phyloP scores from a whole-genome alignment of 192 early-diverging fungal species.

The Haplosporangium gracile region DNA sequence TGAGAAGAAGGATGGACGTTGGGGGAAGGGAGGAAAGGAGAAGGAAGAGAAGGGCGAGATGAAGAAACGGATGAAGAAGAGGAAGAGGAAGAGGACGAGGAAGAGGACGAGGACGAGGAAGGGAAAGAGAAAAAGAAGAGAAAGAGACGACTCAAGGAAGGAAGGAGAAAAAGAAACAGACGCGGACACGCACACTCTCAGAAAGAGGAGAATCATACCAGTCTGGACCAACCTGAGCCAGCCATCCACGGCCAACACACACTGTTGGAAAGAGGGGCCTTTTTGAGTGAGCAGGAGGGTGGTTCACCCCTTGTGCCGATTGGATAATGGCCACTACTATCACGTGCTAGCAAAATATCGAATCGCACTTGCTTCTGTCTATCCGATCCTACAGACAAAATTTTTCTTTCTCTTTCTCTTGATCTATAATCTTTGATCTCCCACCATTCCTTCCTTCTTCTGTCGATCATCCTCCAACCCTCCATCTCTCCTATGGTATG shows the following conservation, averaged over 20 bases:
- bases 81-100: not conserved
- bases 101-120: too few species aligned
- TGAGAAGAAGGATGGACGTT: not conserved
- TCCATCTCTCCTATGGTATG: not conserved
- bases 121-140: not conserved
- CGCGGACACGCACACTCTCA: too few species aligned
- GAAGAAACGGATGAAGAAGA: not conserved
- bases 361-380: not conserved
- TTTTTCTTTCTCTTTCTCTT: too few species aligned
- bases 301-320: not conserved
- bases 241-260: conserved; percentile 8
- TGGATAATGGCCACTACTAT: not conserved
- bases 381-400: not conserved
- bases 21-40: not conserved
- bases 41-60: not conserved
- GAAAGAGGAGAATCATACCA: too few species aligned
- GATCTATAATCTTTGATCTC: not conserved
- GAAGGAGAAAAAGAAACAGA: too few species aligned
- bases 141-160: not conserved
- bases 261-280: not conserved
- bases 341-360: not conserved
- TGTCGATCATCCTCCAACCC: not conserved
- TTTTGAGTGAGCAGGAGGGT: not conserved
- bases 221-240: not conserved
- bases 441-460: not conserved